Evolutionary conservation across 75 land plant genomes (phyloP), one percentile per base, ranked within the genome.

Genomic region (Cunninghamia lanceolata): DNA sequence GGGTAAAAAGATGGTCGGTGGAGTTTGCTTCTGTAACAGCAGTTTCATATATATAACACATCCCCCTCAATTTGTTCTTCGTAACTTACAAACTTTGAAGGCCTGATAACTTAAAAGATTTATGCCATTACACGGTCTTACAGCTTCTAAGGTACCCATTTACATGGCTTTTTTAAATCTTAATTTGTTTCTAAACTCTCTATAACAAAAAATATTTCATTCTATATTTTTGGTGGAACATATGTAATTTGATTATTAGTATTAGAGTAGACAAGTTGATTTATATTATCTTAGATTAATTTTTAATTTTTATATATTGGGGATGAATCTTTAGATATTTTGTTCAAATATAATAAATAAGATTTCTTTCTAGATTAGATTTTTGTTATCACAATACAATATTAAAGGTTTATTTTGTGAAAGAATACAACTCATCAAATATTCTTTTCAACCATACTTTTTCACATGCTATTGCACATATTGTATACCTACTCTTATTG

Each of bases 401-500:
- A 10, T 35, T 2, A 82, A 73, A 45, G 70, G 17, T 53, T 13
- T 21, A 34, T 11, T 36, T 54, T 88, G 74, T 0, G 40, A 9
- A 3, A 75, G n/a, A 77, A 6, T 74, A 30, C 8, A 88, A 19
- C 5, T 84, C 50, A 17, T 0, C 66, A 0, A 84, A 21, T 9
- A 86, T 5, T 21, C 83, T n/a, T n/a, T n/a, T n/a, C 13, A 86
- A 3, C 86, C 88, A 89, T 16, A 89, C 43, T 39, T 14, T 88
- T 84, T 89, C 85, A 70, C 30, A 78, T 25, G n/a, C 9, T 17
- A 85, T 79, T 19, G 85, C n/a, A n/a, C n/a, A n/a, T n/a, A n/a
- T 52, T 11, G 54, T 47, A 68, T 83, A 89, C 36, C 85, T 15
- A 71, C 85, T 25, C 84, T 4, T 87, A 38, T n/a, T 84, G 19